These are phyloP conservation scores for Arxiozyma telluris DNA, from an alignment of 1,139 yeast genomes.

Conservation along the genomic window DNA sequence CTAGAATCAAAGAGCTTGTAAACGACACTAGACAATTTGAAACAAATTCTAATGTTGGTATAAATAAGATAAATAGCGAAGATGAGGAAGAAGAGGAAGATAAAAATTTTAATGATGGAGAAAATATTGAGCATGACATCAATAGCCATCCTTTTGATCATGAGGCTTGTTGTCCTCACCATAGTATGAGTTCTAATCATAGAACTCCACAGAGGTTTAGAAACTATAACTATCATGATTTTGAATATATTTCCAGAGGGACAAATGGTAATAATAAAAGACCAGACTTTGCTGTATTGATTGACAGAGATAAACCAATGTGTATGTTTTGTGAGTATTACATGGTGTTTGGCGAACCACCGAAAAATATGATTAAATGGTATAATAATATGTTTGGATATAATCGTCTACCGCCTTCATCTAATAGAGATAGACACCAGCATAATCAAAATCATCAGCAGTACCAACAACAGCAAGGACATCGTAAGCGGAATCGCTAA, in stretches of 20 bases:
- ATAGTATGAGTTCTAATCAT: conserved; percentile 5
- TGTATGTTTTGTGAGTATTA: conserved; percentile 59
- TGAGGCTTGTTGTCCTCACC: conserved; percentile 13
- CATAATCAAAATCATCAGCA: conserved; percentile 6
- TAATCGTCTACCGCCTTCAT: conserved; percentile 16
- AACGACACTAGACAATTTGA: not conserved
- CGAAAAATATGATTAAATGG: conserved; percentile 41
- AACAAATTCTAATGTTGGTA: not conserved
- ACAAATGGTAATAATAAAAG: conserved; percentile 5
- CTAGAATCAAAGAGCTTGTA: conserved; percentile 1
- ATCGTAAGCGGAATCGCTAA: conserved; percentile 16
- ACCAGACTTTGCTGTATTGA: conserved; percentile 25
- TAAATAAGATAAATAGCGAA: not conserved
- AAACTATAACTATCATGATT: conserved; percentile 17
- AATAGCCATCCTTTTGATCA: conserved; percentile 1
- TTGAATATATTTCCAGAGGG: conserved; percentile 11
- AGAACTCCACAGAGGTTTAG: conserved; percentile 8
- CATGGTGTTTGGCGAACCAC: conserved; percentile 46
- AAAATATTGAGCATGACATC: conserved; percentile 1
- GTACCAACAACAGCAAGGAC: conserved; percentile 4
- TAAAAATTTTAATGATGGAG: conserved; percentile 1
- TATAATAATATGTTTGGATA: conserved; percentile 33
- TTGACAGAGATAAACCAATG: conserved; percentile 21
- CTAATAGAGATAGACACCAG: conserved; percentile 6
- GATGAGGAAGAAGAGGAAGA: not conserved